Evolutionary conservation across 1,284 basidiomycete species (phyloP).

Genomic region (Neonothopanus nambi): DNA sequence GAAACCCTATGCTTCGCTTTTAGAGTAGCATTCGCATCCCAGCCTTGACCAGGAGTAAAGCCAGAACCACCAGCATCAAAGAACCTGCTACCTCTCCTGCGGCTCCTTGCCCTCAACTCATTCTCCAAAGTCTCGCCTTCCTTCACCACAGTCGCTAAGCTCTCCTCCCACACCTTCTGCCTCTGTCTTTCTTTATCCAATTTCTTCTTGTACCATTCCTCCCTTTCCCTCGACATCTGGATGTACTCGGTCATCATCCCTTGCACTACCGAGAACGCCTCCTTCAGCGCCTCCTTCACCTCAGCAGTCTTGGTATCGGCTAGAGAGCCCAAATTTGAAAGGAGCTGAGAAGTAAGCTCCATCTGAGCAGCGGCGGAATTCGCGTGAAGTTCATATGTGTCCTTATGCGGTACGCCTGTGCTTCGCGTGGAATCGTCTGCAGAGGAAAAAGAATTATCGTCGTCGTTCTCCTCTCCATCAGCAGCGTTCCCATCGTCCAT

Average conservation of each 20-base stretch:
- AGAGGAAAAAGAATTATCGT: constrained; percentile 41
- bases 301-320: constrained; percentile 37
- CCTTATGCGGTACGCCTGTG: constrained; percentile 62
- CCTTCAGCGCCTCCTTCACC: constrained; percentile 59
- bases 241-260: constrained; percentile 70
- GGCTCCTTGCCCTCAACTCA: constrained; percentile 67
- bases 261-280: constrained; percentile 62
- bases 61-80: constrained; percentile 35
- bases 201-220: constrained; percentile 72
- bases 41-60: background rate
- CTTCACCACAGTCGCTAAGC: constrained; percentile 80
- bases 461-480: constrained; percentile 37
- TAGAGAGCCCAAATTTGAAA: constrained; percentile 40
- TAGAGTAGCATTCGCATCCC: constrained; percentile 16
- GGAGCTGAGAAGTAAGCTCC: constrained; percentile 73
- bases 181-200: constrained; percentile 73
- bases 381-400: constrained; percentile 71
- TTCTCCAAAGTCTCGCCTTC: constrained; percentile 87
- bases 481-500: constrained; percentile 7
- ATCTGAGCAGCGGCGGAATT: constrained; percentile 80
- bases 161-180: constrained; percentile 90
- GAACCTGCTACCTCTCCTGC: constrained; percentile 56
- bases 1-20: constrained; percentile 31
- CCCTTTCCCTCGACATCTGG: constrained; percentile 77
- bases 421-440: constrained; percentile 40